These are phyloP conservation scores for Rhipidocladum racemiflorum DNA, from an alignment of 176 grass and related monocot species.

Conservation along the genomic window DNA sequence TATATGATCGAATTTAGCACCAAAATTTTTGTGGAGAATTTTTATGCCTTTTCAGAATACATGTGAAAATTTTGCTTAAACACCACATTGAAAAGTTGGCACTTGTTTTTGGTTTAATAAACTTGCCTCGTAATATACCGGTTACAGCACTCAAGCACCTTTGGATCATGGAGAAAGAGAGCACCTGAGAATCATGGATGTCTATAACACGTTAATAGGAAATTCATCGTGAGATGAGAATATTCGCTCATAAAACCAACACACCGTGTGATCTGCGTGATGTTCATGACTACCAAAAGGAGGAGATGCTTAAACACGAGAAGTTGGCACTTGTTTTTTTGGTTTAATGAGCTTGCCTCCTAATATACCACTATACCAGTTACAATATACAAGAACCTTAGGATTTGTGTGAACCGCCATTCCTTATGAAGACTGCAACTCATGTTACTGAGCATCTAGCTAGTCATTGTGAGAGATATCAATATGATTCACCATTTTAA, in stretches of 20 bases:
- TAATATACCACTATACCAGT: constrained; percentile 18
- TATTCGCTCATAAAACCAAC: constrained; percentile 9
- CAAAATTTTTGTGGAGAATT: too few species aligned
- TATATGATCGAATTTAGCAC: too few species aligned
- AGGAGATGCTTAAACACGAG: constrained; percentile 42
- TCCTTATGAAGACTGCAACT: constrained; percentile 31
- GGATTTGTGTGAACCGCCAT: constrained; percentile 26
- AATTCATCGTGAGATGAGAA: constrained; percentile 34
- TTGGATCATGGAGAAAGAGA: constrained; percentile 15
- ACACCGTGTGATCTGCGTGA: constrained; percentile 41
- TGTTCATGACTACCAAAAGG: constrained; percentile 35
- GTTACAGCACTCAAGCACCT: too few species aligned
- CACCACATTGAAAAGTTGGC: too few species aligned
- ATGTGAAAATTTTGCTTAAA: too few species aligned
- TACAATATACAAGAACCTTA: constrained; percentile 28
- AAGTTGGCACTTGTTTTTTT: constrained; percentile 38
- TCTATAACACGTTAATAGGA: constrained; percentile 1
- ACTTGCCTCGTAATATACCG: too few species aligned
- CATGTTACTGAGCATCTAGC: constrained; percentile 19
- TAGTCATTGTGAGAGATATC: constrained; percentile 29
- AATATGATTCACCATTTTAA: constrained; percentile 57
- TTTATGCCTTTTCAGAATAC: too few species aligned
- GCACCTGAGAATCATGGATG: constrained; percentile 22
- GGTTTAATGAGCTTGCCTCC: constrained; percentile 24
- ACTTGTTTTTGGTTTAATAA: too few species aligned